Evolutionary conservation across 108 stramenopile species (phyloP).

Genomic region (Discostella stelligeroides): DNA sequence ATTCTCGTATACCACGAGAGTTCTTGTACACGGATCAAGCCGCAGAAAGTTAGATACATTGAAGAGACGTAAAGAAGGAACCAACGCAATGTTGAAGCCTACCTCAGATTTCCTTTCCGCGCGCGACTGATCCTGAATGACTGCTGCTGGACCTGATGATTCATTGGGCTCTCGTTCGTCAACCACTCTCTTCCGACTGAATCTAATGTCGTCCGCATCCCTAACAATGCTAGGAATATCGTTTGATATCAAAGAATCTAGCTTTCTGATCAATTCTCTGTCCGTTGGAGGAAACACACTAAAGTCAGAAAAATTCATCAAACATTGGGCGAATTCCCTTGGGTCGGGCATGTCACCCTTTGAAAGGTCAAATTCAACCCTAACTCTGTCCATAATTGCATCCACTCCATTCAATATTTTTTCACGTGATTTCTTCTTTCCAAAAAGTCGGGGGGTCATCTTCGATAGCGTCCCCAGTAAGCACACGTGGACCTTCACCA

Average conservation of each 20-base stretch:
- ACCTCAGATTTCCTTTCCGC: too few species aligned
- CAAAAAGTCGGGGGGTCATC: slow-evolving; percentile 64
- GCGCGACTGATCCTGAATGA: background rate
- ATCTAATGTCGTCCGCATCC: slow-evolving; percentile 25
- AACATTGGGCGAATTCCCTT: slow-evolving; percentile 46
- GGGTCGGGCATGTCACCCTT: slow-evolving; percentile 72
- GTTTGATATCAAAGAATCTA: slow-evolving; percentile 35
- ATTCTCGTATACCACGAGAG: background rate
- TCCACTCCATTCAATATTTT: slow-evolving; percentile 51
- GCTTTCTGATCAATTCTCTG: slow-evolving; percentile 18
- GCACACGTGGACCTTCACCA: slow-evolving; percentile 61
- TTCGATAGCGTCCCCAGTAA: slow-evolving; percentile 44
- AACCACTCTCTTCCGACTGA: slow-evolving; percentile 8
- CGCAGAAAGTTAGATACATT: too few species aligned
- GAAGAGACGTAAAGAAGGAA: too few species aligned
- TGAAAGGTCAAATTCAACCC: slow-evolving; percentile 52
- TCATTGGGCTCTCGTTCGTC: background rate
- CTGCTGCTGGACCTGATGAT: background rate
- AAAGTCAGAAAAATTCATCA: slow-evolving; percentile 47
- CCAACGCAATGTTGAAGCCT: too few species aligned
- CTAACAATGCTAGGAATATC: slow-evolving; percentile 55
- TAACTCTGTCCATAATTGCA: slow-evolving; percentile 61
- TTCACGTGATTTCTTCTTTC: slow-evolving; percentile 52
- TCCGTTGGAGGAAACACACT: slow-evolving; percentile 48
- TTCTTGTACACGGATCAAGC: too few species aligned